Percentiles rank a stretch among this genome's conserved stretches.
Evolutionary conservation across 192 early-diverging fungal species (phyloP).

Genomic region (Coemansia sp.): DNA sequence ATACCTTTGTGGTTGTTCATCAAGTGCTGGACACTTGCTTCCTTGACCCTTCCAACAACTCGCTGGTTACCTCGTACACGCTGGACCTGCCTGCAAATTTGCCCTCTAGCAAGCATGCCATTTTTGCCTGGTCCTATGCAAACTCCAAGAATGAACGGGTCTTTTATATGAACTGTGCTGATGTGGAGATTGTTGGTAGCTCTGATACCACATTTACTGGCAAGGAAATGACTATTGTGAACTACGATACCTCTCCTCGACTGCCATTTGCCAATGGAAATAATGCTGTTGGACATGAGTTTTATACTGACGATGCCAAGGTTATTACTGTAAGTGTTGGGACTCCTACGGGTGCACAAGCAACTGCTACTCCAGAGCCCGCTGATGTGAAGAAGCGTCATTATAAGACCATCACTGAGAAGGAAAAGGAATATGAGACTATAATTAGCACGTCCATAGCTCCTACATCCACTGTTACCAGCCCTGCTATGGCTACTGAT

Average conservation of each 20-base stretch:
- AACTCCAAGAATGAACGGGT: slow-evolving; percentile 30
- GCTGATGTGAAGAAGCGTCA: not conserved
- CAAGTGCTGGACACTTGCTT: slow-evolving; percentile 47
- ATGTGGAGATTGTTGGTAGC: slow-evolving; percentile 18
- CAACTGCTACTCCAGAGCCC: not conserved
- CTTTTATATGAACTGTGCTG: not conserved
- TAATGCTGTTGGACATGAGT: slow-evolving; percentile 2
- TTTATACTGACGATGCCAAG: not conserved
- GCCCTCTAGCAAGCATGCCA: slow-evolving; percentile 53
- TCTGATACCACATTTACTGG: slow-evolving; percentile 17
- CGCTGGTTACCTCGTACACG: slow-evolving; percentile 28
- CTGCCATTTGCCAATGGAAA: slow-evolving; percentile 2
- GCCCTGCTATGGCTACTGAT: not conserved
- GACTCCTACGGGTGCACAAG: not conserved
- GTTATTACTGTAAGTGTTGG: too few species aligned
- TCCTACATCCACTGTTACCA: not conserved
- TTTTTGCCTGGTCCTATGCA: slow-evolving; percentile 64
- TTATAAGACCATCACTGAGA: slow-evolving; percentile 1
- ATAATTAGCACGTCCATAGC: not conserved
- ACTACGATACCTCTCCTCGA: slow-evolving; percentile 14
- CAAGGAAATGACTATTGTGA: slow-evolving; percentile 19
- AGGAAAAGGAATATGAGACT: not conserved
- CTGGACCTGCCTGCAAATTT: slow-evolving; percentile 55
- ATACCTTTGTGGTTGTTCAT: slow-evolving; percentile 60
- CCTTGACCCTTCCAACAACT: slow-evolving; percentile 6